These are phyloP conservation scores for Xerocomellus chrysenteron DNA, from an alignment of 768 basidiomycete genomes.

Conservation along the genomic window DNA sequence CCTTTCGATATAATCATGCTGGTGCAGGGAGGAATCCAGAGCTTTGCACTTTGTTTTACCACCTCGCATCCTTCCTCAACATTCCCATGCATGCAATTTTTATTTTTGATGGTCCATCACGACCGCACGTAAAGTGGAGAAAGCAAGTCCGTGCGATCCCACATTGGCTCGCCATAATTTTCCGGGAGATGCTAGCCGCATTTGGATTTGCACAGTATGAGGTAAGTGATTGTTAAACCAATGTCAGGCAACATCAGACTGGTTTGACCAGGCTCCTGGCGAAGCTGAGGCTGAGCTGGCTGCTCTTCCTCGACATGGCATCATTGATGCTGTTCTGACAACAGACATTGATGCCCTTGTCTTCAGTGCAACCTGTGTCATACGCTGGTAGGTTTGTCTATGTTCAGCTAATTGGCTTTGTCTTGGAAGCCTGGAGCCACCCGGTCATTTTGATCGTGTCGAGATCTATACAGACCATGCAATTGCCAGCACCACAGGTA, in stretches of 20 bases:
- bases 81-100: background rate
- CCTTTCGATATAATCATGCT: background rate
- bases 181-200: background rate
- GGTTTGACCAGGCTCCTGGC: background rate
- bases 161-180: background rate
- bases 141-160: background rate
- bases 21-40: background rate
- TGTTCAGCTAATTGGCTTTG: no score
- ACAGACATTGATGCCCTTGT: background rate
- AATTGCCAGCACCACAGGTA: background rate
- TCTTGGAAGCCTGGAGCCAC: background rate
- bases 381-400: background rate
- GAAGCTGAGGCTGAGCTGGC: background rate
- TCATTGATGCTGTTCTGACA: background rate
- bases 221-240: background rate
- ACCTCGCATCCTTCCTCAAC: background rate
- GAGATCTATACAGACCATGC: background rate
- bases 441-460: background rate
- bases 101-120: background rate
- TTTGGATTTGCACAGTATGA: background rate
- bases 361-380: background rate
- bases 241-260: background rate
- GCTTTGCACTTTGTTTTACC: background rate
- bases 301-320: background rate
- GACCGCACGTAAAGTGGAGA: background rate